A percentile compares a stretch with the other conserved stretches of the same genome.
Evolutionary conservation across 2,329 filamentous ascomycete genomes (phyloP).

Genomic region (Trichoderma aggressivum): DNA sequence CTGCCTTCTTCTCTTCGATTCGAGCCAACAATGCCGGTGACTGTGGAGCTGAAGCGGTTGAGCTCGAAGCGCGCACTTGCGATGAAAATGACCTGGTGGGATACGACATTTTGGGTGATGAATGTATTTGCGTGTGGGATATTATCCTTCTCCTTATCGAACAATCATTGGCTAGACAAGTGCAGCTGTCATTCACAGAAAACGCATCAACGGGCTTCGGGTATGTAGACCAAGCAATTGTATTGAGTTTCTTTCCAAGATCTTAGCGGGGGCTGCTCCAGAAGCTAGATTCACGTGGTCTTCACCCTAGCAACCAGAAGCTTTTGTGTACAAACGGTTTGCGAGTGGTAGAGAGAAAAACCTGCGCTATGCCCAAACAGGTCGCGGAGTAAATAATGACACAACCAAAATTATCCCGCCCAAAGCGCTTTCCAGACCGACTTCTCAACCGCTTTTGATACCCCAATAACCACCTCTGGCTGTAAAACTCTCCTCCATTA

Average conservation of each 20-base stretch:
- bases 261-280: not conserved
- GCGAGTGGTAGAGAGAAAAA: not conserved
- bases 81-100: constrained; percentile 57
- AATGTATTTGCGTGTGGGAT: not conserved
- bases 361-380: constrained; percentile 27
- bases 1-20: constrained; percentile 81
- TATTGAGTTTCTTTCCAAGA: not conserved
- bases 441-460: constrained; percentile 4
- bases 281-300: constrained; percentile 9
- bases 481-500: not conserved
- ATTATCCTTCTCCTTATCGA: too few species aligned
- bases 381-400: constrained; percentile 36
- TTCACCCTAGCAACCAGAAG: constrained; percentile 30
- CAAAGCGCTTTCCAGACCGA: constrained; percentile 11
- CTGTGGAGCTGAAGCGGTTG: constrained; percentile 53
- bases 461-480: not conserved
- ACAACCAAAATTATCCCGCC: constrained; percentile 25
- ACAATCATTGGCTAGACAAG: not conserved
- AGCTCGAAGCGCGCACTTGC: constrained; percentile 62
- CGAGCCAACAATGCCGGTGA: constrained; percentile 69
- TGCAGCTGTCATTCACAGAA: not conserved
- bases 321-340: constrained; percentile 6
- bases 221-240: not conserved
- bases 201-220: not conserved
- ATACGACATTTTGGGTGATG: constrained; percentile 49